Evolutionary conservation across 768 basidiomycete species (phyloP), one percentile per base, ranked within the genome.

Genomic region (Cystoderma amianthinum): DNA sequence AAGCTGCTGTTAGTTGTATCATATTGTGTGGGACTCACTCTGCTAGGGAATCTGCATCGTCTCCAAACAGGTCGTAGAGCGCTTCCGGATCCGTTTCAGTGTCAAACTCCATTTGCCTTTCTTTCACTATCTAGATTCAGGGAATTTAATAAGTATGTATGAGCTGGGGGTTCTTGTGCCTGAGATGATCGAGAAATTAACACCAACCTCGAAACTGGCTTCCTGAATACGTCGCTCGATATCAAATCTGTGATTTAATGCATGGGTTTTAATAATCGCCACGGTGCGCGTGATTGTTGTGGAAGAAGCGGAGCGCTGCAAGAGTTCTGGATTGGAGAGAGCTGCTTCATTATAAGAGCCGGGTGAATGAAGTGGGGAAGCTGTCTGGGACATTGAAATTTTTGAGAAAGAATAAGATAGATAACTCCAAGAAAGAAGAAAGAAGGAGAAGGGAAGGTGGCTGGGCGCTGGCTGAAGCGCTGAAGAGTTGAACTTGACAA

Each of bases 61-160:
- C 74, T 12, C 86, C 87, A 54, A 92, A 91, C 25, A 91, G 63
- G 51, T 89, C 86, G 41, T 77, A 81, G 40, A 89, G 68, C 1
- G 80, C 76, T 22, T 88, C 88, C 18, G 84, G 85, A 49, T 91
- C 87, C 10, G 81, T 76, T 52, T 90, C 88, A 12, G 78, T 74
- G 53, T 90, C 87, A 51, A 92, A 90, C 48, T 86, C 85, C 82
- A 92, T 87, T 59, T 88, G 87, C 15, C 89, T 67, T 59, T 90
- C 89, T 60, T 91, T 91, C 44, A 87, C 78, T 52, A 91, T 87
- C 85, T 85, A 35, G n/a, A 36, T 7, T 15, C 34, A 7, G 12
- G n/a, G n/a, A n/a, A n/a, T n/a, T n/a, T n/a, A n/a, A n/a, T n/a
- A n/a, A 9, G 34, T n/a, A 19, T 36, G 18, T 36, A 36, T 7